phyloP scores from a whole-genome alignment of 371 early-diverging fungal species.

The Mortierella sp. region DNA sequence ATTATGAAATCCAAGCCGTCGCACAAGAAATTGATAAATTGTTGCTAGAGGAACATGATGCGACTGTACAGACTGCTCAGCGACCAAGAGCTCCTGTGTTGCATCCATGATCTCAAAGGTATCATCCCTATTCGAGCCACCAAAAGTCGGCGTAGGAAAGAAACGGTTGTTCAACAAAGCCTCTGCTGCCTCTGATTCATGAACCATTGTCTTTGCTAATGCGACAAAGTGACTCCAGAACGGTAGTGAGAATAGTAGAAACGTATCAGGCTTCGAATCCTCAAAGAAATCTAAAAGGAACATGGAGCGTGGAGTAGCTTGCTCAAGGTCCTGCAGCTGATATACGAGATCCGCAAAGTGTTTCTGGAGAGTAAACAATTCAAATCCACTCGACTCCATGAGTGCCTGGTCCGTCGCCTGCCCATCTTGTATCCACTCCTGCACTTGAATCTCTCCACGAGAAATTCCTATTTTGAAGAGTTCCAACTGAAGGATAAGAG shows the following conservation, averaged over 20 bases:
- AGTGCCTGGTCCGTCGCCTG: conserved; percentile 5
- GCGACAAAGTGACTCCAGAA: conserved; percentile 55
- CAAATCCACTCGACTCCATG: conserved; percentile 28
- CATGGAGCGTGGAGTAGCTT: conserved; percentile 11
- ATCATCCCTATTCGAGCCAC: conserved; percentile 14
- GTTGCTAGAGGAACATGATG: conserved; percentile 23
- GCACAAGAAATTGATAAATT: conserved; percentile 43
- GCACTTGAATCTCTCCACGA: conserved; percentile 38
- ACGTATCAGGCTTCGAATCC: conserved; percentile 30
- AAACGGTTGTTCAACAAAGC: conserved; percentile 1
- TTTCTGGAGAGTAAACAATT: conserved; percentile 27
- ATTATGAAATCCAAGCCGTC: conserved; percentile 28
- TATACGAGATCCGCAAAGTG: conserved; percentile 31
- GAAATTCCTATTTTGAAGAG: conserved; percentile 32
- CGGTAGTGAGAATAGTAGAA: conserved; percentile 33
- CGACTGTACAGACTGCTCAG: conserved; percentile 23
- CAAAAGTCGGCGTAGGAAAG: conserved; percentile 8
- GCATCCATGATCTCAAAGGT: conserved; percentile 32
- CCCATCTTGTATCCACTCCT: conserved; percentile 23
- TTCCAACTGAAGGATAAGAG: conserved; percentile 36
- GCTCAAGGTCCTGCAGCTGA: not conserved
- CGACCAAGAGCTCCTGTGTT: conserved; percentile 20
- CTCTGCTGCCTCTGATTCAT: conserved; percentile 18
- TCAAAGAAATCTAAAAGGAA: conserved; percentile 44
- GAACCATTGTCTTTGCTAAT: conserved; percentile 48